Base-by-base conservation (phyloP, 1,139 yeast genomes). In the Pichia sp. region DNA sequence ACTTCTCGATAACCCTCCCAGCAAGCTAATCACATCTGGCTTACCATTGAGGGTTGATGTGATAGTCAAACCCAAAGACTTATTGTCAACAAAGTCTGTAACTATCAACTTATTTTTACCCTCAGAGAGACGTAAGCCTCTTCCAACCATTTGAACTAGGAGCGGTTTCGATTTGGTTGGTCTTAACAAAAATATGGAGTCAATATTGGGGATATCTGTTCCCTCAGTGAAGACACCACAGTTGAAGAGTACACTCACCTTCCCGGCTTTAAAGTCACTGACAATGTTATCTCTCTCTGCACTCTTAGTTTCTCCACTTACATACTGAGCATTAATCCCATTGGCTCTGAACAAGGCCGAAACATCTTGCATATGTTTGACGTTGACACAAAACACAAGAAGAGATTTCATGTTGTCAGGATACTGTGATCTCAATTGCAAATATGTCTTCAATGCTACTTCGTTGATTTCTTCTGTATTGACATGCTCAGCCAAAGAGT, bases 151-250 rank as follows among this genome's bases (percentile, higher is more conserved):
- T 54, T 88, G 98, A 14, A 77, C 70, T 31, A 86, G 58, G 32
- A 87, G 60, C 0, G 83, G 74, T 23, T 77, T 62, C 1, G 96
- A 86, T 41, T 69, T 69, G 0, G 96, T 84, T 1, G 96, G 96
- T 28, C 96, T 63, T 5, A 86, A 83, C 23, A 88, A 60, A 32
- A 88, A 64, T 8, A 88, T 62, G 20, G 87, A 79, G 53, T 88
- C 97, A 39, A 88, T 82, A 45, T 80, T 79, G 3, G 97, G 97
- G 17, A 88, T 79, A 59, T 88, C 97, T 0, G 97, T 86, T 0
- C 98, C 98, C 57, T 91, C 98, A 0, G 96, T 88, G 49, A 88
- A 81, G 3, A 88, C 86, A 18, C 82, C 86, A 52, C 95, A 94
- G 52, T 91, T 91, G 58, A 93, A 72, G 21, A 88, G 59, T 0